Percentiles rank a stretch among this genome's conserved stretches.
Evolutionary conservation across 768 basidiomycete genomes (phyloP).

Genomic region (Trametes villosa): DNA sequence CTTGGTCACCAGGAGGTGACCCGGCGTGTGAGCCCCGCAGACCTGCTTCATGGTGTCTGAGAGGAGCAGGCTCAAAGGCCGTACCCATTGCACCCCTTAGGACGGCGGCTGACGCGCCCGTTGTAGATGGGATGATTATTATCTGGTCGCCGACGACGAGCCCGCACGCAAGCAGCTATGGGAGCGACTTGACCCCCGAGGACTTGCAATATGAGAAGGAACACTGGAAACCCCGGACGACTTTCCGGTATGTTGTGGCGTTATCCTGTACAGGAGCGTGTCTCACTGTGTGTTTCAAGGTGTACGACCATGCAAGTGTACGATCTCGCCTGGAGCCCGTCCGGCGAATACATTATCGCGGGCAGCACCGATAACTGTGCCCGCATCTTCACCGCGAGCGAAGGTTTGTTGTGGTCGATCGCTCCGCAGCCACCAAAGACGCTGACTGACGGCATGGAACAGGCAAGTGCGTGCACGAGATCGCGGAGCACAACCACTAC

Average conservation of each 20-base stretch:
- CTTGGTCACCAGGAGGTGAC: too few species aligned
- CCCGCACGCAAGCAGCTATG: constrained; percentile 73
- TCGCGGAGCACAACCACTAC: constrained; percentile 93
- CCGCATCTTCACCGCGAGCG: constrained; percentile 73
- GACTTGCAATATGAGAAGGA: constrained; percentile 92
- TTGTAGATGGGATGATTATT: constrained; percentile 92
- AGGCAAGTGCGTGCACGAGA: constrained; percentile 89
- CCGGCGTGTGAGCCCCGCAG: too few species aligned
- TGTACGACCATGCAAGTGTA: constrained; percentile 97
- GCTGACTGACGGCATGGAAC: constrained; percentile 18
- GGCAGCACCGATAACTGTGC: constrained; percentile 97
- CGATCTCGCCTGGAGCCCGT: constrained; percentile 96
- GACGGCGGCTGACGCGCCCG: constrained; percentile 1
- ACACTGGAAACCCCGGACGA: constrained; percentile 88
- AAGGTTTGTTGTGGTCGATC: constrained; percentile 56
- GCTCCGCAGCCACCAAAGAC: neutral
- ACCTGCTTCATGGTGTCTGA: too few species aligned
- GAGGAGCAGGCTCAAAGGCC: too few species aligned
- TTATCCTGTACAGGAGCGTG: neutral
- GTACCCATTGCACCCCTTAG: too few species aligned
- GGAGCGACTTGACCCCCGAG: constrained; percentile 78
- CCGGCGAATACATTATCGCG: constrained; percentile 92
- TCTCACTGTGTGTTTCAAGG: constrained; percentile 44
- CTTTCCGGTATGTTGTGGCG: constrained; percentile 63
- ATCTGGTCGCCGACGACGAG: constrained; percentile 88